phyloP scores from a whole-genome alignment of 148 eudicot genomes.

The Rhododendron vialii region DNA sequence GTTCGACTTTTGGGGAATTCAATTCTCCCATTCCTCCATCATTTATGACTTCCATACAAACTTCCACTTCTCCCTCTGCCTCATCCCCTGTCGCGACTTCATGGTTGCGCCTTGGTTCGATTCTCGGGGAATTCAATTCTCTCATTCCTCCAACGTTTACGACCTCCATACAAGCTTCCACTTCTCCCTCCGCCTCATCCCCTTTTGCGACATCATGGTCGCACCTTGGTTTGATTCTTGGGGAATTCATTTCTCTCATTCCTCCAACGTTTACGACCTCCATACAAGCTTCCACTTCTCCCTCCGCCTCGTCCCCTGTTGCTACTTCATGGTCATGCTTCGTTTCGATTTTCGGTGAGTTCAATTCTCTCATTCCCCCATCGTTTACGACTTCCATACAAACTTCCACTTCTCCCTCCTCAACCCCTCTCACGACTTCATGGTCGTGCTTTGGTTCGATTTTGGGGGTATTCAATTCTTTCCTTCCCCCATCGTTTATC shows the following conservation, averaged over 20 bases:
- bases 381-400: constrained; percentile 27
- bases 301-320: constrained; percentile 28
- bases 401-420: constrained; percentile 30
- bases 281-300: constrained; percentile 46
- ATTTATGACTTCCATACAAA: constrained; percentile 26
- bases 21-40: constrained; percentile 26
- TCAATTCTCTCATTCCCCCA: constrained; percentile 30
- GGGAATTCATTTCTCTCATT: constrained; percentile 22
- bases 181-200: constrained; percentile 39
- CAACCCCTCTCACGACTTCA: constrained; percentile 26
- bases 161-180: constrained; percentile 36
- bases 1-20: constrained; percentile 21
- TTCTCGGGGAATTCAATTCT: constrained; percentile 11
- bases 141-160: constrained; percentile 25
- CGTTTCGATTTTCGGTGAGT: constrained; percentile 20
- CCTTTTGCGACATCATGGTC: constrained; percentile 25
- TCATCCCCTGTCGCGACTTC: constrained; percentile 26
- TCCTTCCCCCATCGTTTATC: constrained; percentile 21
- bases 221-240: constrained; percentile 37
- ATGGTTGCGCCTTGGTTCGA: constrained; percentile 44
- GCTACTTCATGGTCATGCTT: constrained; percentile 38
- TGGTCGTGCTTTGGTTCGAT: constrained; percentile 46
- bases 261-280: constrained; percentile 20
- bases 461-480: constrained; percentile 15
- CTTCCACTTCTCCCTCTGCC: constrained; percentile 45